Base-by-base conservation (phyloP, 208 protist species). In the Leptomonas pyrrhocoris region DNA sequence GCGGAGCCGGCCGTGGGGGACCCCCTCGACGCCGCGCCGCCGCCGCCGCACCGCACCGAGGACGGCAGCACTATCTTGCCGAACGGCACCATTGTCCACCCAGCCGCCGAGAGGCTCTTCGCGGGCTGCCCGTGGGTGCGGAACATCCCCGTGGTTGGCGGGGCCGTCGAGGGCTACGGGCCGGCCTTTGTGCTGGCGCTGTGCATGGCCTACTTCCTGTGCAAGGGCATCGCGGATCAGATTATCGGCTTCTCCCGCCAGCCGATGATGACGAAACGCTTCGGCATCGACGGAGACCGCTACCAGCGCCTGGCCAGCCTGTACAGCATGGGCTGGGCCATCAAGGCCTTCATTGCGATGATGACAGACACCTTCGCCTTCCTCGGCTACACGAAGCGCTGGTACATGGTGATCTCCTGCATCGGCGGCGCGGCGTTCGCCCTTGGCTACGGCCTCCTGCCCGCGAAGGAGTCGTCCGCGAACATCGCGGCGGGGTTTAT, bases 301-400 rank as follows among this genome's bases (percentile, higher is more conserved):
- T 92, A 88, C 64, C 81, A 89, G 76, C 83, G 84, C 38, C 76
- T 92, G 56, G 60, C 69, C 11, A 63, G 54, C 25, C 65, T 92
- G 30, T 67, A 66, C 4, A 68, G 59, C 2, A 80, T 94, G 79
- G 89, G 83, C 21, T 89, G 80, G 79, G 81, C 89, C 28, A 75
- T 90, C 53, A 94, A 92, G 66, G 75, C 89, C 53, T 56, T 90
- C 57, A 81, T 66, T 15, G 89, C 82, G 16, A 79, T 87, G 62
- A 48, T 92, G 25, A 83, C 76, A 54, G 89, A 92, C 56, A 71
- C 70, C 57, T 86, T 92, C 61, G 73, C 82, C 30, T 79, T 92
- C 53, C 73, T 86, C 50, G 81, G 83, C 46, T 94, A 92, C 75
- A 83, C 80, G 12, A 94, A 90, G 84, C 81, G 86, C 36, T 94